Percentiles rank a stretch among this genome's conserved stretches.
Evolutionary conservation across 192 early-diverging fungal genomes (phyloP).

Genomic region (Coemansia sp.): DNA sequence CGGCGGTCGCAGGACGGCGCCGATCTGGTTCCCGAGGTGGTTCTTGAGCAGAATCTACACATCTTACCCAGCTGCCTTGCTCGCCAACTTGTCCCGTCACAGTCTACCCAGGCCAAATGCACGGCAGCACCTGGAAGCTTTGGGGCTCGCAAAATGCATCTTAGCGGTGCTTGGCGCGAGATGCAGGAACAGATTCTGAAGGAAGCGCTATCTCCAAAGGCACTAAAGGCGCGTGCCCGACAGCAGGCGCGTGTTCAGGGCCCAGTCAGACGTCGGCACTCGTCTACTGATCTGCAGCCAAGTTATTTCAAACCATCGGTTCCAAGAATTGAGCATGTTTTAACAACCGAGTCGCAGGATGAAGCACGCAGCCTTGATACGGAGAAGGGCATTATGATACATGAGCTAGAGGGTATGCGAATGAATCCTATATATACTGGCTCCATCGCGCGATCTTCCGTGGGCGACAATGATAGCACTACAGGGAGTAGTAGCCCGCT

Average conservation of each 20-base stretch:
- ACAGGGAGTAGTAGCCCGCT: slow-evolving; percentile 11
- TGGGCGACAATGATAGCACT: slow-evolving; percentile 18
- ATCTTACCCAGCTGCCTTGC: slow-evolving; percentile 74
- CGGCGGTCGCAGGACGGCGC: slow-evolving; percentile 36
- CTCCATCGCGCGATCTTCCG: slow-evolving; percentile 21
- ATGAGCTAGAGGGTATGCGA: slow-evolving; percentile 32
- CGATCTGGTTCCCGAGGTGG: slow-evolving; percentile 60
- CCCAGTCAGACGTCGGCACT: slow-evolving; percentile 54
- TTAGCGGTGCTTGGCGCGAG: slow-evolving; percentile 62
- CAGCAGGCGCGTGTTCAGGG: slow-evolving; percentile 56
- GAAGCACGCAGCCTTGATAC: slow-evolving; percentile 46
- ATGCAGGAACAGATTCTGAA: slow-evolving; percentile 86
- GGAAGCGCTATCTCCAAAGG: slow-evolving; percentile 87
- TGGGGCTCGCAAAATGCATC: slow-evolving; percentile 50
- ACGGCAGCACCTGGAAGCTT: slow-evolving; percentile 51
- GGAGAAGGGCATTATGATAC: slow-evolving; percentile 27
- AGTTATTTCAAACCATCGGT: slow-evolving; percentile 15
- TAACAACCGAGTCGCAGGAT: slow-evolving; percentile 17
- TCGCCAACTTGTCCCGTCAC: slow-evolving; percentile 31
- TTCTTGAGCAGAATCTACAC: slow-evolving; percentile 88
- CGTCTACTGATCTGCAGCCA: slow-evolving; percentile 55
- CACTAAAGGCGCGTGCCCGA: slow-evolving; percentile 70
- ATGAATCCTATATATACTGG: slow-evolving; percentile 45
- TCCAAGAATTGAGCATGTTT: slow-evolving; percentile 11
- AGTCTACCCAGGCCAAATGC: slow-evolving; percentile 27